A percentile compares a stretch with the other conserved stretches of the same genome.
Evolutionary conservation across 139 green algal species (phyloP).

Genomic region (Auxenochlorella protothecoides): DNA sequence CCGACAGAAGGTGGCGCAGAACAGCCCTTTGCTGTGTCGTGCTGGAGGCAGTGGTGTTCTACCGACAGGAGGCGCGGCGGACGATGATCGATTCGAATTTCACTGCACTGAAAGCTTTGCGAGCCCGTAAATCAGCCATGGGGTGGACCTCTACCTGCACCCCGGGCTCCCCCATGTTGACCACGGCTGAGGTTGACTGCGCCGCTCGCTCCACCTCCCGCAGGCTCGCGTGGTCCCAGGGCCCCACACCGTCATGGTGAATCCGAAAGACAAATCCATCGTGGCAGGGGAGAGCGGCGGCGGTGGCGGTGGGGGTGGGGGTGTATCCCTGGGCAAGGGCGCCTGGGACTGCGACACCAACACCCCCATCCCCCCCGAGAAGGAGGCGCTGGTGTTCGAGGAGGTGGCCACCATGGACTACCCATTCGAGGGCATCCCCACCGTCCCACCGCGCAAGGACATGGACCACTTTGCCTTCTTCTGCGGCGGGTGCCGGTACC

Average conservation of each 20-base stretch:
- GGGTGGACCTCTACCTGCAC: too few species aligned
- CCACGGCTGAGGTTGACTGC: background rate
- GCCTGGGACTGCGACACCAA: constrained; percentile 87
- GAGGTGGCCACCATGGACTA: constrained; percentile 89
- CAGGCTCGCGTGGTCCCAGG: background rate
- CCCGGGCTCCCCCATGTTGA: background rate
- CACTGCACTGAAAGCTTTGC: too few species aligned
- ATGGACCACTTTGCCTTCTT: constrained; percentile 80
- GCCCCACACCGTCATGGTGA: constrained; percentile 1
- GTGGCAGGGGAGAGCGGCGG: constrained; percentile 13
- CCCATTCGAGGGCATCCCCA: constrained; percentile 84
- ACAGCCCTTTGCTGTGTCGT: too few species aligned
- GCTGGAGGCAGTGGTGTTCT: too few species aligned
- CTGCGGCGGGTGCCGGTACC: constrained; percentile 81
- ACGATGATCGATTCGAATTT: too few species aligned
- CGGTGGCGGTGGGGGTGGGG: constrained; percentile 14
- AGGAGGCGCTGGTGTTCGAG: constrained; percentile 89
- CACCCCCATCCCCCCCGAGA: constrained; percentile 70
- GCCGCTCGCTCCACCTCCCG: too few species aligned
- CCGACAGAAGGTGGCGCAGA: too few species aligned
- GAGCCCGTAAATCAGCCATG: too few species aligned
- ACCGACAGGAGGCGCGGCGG: too few species aligned
- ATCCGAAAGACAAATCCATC: constrained; percentile 17
- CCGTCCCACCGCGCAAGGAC: constrained; percentile 79
- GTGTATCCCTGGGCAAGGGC: constrained; percentile 69